A percentile compares a stretch with the other conserved stretches of the same genome.
Evolutionary conservation across 2,329 filamentous ascomycete species (phyloP).

Genomic region (Penicillium hesseltinei): DNA sequence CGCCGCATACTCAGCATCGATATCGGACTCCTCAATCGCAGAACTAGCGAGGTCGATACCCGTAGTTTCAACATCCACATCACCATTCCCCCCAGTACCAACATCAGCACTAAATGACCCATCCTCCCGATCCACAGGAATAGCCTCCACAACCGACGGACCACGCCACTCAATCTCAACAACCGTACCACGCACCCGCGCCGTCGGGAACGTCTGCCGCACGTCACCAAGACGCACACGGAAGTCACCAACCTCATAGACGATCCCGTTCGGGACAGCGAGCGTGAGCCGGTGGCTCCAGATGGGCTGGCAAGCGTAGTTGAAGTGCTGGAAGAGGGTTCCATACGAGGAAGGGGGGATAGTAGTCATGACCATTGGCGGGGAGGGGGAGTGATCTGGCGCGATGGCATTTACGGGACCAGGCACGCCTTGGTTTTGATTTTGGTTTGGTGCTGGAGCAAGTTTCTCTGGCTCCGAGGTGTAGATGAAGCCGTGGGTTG

Average conservation of each 20-base stretch:
- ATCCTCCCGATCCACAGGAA: constrained; percentile 12
- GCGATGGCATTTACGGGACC: constrained; percentile 1
- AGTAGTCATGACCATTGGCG: constrained; percentile 40
- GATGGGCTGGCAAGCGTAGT: constrained; percentile 42
- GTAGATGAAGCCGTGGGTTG: constrained; percentile 43
- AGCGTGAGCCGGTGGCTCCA: constrained; percentile 45
- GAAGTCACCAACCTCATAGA: constrained; percentile 46
- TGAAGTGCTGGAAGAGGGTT: constrained; percentile 42
- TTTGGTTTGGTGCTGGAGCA: background rate
- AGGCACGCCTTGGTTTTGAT: background rate
- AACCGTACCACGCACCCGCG: constrained; percentile 41
- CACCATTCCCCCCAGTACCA: background rate
- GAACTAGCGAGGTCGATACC: constrained; percentile 28
- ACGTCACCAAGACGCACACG: constrained; percentile 45
- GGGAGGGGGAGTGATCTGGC: constrained; percentile 1
- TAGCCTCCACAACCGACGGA: constrained; percentile 33
- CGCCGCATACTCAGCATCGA: constrained; percentile 38
- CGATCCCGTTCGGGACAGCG: constrained; percentile 35
- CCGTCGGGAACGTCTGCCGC: constrained; percentile 40
- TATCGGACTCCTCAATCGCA: constrained; percentile 37
- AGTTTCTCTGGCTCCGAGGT: constrained; percentile 31
- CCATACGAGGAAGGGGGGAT: constrained; percentile 35
- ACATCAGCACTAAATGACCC: background rate
- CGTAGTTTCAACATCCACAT: constrained; percentile 22
- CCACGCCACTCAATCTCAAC: constrained; percentile 47